phyloP scores from a whole-genome alignment of 495 filamentous ascomycete species.

The Aspergillus diversus region DNA sequence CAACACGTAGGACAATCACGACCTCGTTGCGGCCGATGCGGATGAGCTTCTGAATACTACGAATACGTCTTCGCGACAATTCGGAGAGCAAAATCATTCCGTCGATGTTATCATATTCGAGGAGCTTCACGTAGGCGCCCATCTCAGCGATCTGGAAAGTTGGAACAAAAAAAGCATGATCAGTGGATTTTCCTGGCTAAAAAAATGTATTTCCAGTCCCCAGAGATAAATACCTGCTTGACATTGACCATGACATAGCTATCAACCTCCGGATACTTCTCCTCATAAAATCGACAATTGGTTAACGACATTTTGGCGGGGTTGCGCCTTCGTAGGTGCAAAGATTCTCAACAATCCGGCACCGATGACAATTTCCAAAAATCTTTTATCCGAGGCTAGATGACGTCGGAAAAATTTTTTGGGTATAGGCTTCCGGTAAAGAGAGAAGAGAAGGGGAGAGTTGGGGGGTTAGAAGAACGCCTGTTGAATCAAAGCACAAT shows the following conservation, averaged over 20 bases:
- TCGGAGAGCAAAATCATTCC: slow-evolving; percentile 99
- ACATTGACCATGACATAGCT: slow-evolving; percentile 99
- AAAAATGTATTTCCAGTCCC: not conserved
- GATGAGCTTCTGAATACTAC: slow-evolving; percentile 98
- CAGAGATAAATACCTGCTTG: slow-evolving; percentile 69
- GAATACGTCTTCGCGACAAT: slow-evolving; percentile 92
- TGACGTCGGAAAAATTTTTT: slow-evolving; percentile 6
- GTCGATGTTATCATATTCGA: slow-evolving; percentile 99
- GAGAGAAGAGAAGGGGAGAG: slow-evolving; percentile 16
- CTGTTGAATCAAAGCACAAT: slow-evolving; percentile 35
- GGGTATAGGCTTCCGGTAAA: slow-evolving; percentile 10
- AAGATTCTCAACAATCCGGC: slow-evolving; percentile 19
- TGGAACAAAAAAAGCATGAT: slow-evolving; percentile 21
- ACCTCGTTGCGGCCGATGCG: slow-evolving; percentile 97
- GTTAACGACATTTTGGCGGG: slow-evolving; percentile 86
- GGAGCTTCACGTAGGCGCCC: slow-evolving; percentile 98
- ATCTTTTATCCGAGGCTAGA: slow-evolving; percentile 23
- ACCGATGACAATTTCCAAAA: slow-evolving; percentile 18
- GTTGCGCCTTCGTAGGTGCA: slow-evolving; percentile 45
- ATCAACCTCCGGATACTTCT: slow-evolving; percentile 97
- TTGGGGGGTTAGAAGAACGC: slow-evolving; percentile 14
- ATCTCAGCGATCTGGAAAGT: slow-evolving; percentile 88
- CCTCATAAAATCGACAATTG: slow-evolving; percentile 98
- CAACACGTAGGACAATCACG: slow-evolving; percentile 94
- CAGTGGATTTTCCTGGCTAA: slow-evolving; percentile 2